These are phyloP conservation scores for Diaporthe citri DNA, from an alignment of 2,329 filamentous ascomycete genomes.

Conservation along the genomic window DNA sequence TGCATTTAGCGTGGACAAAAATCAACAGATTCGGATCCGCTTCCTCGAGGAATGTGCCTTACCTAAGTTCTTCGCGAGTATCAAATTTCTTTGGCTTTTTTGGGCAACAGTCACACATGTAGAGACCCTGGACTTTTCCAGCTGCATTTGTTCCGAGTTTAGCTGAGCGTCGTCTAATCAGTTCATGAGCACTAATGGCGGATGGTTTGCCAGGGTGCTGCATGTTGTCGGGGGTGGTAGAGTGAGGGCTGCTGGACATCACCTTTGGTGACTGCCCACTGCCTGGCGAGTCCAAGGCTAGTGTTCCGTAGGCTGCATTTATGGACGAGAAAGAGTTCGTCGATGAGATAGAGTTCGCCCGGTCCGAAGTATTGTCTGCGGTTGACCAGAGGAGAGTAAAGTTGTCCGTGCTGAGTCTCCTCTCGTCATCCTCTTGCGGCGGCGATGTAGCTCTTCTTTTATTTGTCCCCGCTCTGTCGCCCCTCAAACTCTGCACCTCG, in stretches of 20 bases:
- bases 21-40: not conserved
- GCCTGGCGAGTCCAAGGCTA: not conserved
- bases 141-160: conserved; percentile 46
- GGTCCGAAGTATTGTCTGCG: not conserved
- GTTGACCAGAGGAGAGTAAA: no score
- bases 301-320: not conserved
- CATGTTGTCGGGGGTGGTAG: not conserved
- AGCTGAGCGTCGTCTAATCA: not conserved
- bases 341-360: not conserved
- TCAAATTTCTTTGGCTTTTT: conserved; percentile 98
- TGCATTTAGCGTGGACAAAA: not conserved
- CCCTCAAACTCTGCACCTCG: not conserved
- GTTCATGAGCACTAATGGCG: not conserved
- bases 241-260: not conserved
- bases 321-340: not conserved
- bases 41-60: conserved; percentile 51
- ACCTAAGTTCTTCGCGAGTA: conserved; percentile 85
- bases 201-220: not conserved
- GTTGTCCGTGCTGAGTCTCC: not conserved
- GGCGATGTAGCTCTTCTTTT: conserved; percentile 2
- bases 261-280: not conserved
- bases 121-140: conserved; percentile 64
- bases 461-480: not conserved
- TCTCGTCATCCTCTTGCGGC: not conserved
- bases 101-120: conserved; percentile 92